A percentile compares a stretch with the other conserved stretches of the same genome.
phyloP scores from a whole-genome alignment of 768 basidiomycete species.

The Mycena alexandri region DNA sequence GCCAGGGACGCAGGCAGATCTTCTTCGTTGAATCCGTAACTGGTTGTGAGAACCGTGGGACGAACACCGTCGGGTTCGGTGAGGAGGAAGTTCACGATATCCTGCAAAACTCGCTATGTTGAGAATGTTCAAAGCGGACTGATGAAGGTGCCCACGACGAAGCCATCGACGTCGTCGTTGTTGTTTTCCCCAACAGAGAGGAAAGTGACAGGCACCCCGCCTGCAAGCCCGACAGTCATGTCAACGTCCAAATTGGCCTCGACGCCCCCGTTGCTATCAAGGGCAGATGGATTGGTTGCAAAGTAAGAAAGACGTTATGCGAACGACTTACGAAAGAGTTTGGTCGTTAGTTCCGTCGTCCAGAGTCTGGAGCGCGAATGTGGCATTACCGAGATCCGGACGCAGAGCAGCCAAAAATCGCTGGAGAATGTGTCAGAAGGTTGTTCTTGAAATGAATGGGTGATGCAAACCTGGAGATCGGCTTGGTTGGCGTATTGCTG shows the following conservation, averaged over 20 bases:
- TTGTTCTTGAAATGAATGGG: too few relatives aligned
- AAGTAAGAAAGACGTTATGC: too few relatives aligned
- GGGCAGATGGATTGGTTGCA: too few relatives aligned
- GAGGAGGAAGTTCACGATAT: slow-evolving; percentile 48
- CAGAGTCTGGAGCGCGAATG: slow-evolving; percentile 37
- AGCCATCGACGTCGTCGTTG: slow-evolving; percentile 4
- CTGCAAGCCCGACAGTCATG: slow-evolving; percentile 52
- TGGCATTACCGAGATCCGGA: slow-evolving; percentile 22
- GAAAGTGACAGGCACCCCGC: slow-evolving; percentile 52
- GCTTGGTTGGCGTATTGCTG: neutral
- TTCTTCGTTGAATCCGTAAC: slow-evolving; percentile 54
- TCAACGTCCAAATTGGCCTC: slow-evolving; percentile 59
- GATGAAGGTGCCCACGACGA: neutral
- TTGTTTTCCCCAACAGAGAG: slow-evolving; percentile 39
- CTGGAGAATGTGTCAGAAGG: neutral
- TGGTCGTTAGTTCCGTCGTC: slow-evolving; percentile 44
- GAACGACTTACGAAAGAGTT: slow-evolving; percentile 31
- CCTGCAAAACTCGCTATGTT: slow-evolving; percentile 30
- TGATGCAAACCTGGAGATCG: too few relatives aligned
- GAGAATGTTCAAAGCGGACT: too few relatives aligned
- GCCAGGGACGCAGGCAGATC: slow-evolving; percentile 47
- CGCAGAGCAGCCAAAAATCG: slow-evolving; percentile 3
- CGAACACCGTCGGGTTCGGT: slow-evolving; percentile 57
- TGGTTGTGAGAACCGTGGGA: slow-evolving; percentile 52
- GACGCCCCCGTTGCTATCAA: slow-evolving; percentile 33